Conservation (phyloP, 148 eudicot genomes). For the Euryodendron excelsum region DNA sequence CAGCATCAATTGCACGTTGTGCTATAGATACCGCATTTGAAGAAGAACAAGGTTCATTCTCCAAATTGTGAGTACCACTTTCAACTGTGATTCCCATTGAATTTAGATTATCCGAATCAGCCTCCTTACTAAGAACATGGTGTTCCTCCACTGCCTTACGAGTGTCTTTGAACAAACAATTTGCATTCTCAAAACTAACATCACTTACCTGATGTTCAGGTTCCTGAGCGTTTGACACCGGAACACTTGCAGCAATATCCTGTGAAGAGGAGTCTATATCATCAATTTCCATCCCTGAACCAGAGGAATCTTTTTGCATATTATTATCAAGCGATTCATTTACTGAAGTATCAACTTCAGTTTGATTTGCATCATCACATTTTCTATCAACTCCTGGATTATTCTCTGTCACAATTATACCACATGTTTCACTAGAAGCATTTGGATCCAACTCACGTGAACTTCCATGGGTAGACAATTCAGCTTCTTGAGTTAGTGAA, state of each 20-base stretch:
- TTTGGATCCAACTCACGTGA: conserved; percentile 19
- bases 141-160: conserved; percentile 13
- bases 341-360: conserved; percentile 22
- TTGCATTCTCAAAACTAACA: background rate
- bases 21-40: conserved; percentile 17
- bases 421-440: conserved; percentile 27
- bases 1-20: conserved; percentile 25
- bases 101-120: conserved; percentile 14
- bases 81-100: conserved; percentile 24
- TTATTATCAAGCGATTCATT: conserved; percentile 24
- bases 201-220: conserved; percentile 15
- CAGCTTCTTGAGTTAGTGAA: conserved; percentile 26
- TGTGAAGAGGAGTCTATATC: conserved; percentile 23
- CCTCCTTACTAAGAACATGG: conserved; percentile 1
- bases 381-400: conserved; percentile 17
- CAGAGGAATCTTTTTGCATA: conserved; percentile 20
- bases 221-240: conserved; percentile 22
- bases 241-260: conserved; percentile 19
- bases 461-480: conserved; percentile 22
- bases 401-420: conserved; percentile 25
- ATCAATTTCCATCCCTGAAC: conserved; percentile 14
- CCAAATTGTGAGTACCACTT: conserved; percentile 12
- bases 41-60: conserved; percentile 22
- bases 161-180: conserved; percentile 14
- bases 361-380: conserved; percentile 21